These are phyloP conservation scores for Neoboletus subvelutipes DNA, from an alignment of 768 basidiomycete species.

Conservation along the genomic window DNA sequence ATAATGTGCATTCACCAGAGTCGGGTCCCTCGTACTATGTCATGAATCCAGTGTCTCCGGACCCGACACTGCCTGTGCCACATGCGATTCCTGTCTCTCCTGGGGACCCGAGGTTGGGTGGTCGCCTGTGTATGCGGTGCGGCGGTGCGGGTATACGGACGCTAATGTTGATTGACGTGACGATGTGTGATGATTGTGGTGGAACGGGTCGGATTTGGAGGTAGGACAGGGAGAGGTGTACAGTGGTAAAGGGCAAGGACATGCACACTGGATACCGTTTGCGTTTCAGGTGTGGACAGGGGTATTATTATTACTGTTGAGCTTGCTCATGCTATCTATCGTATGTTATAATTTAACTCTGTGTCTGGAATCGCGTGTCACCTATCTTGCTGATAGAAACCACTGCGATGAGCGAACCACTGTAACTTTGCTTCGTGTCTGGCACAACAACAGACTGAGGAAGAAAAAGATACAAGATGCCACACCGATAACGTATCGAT, in stretches of 20 bases:
- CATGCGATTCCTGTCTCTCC: slow-evolving; percentile 49
- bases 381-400: too few species aligned
- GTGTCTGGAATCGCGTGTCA: too few species aligned
- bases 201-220: slow-evolving; percentile 61
- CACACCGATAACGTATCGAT: too few species aligned
- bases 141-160: slow-evolving; percentile 53
- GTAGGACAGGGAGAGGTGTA: slow-evolving; percentile 4
- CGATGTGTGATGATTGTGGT: slow-evolving; percentile 55
- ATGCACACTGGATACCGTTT: slow-evolving; percentile 2
- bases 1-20: background rate
- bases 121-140: slow-evolving; percentile 63
- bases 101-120: slow-evolving; percentile 73
- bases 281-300: background rate
- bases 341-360: too few species aligned
- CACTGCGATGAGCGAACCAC: too few species aligned
- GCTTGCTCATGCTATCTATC: too few species aligned
- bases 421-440: too few species aligned
- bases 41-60: slow-evolving; percentile 18
- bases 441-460: too few species aligned
- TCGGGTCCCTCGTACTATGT: slow-evolving; percentile 26
- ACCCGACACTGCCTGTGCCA: slow-evolving; percentile 33
- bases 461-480: too few species aligned
- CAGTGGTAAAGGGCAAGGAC: background rate
- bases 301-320: too few species aligned
- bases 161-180: slow-evolving; percentile 54